Evolutionary conservation across 768 basidiomycete genomes (phyloP).

Genomic region (Tricholoma matsutake): DNA sequence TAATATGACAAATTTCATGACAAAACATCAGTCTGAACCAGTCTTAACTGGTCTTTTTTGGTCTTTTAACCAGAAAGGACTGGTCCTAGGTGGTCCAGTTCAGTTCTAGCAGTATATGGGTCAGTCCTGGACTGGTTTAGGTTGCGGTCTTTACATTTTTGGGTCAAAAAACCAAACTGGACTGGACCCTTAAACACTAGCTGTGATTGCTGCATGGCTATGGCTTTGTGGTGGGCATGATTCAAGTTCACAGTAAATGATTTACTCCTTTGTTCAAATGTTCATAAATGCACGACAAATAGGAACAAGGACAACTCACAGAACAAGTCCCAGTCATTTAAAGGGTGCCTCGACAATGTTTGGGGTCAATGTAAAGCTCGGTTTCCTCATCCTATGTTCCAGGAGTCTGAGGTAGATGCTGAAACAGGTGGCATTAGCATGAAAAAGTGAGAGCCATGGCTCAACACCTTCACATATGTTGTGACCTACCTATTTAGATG

Average conservation of each 20-base stretch:
- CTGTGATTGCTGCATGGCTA: slow-evolving; percentile 19
- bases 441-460: slow-evolving; percentile 31
- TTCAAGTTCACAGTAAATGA: slow-evolving; percentile 25
- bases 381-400: slow-evolving; percentile 29
- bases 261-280: slow-evolving; percentile 25
- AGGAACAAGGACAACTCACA: slow-evolving; percentile 11
- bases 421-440: slow-evolving; percentile 26
- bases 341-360: slow-evolving; percentile 25
- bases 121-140: no score
- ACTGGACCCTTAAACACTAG: no score
- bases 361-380: slow-evolving; percentile 28
- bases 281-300: slow-evolving; percentile 22
- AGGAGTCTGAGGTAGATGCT: slow-evolving; percentile 20
- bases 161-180: no score
- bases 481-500: slow-evolving; percentile 32
- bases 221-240: slow-evolving; percentile 12
- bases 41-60: no score
- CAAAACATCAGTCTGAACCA: no score
- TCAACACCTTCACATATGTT: slow-evolving; percentile 29
- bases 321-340: slow-evolving; percentile 2
- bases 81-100: no score
- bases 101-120: no score
- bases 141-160: no score
- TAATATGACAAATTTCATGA: no score
- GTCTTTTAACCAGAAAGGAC: no score